These are phyloP conservation scores for Geranomyces michiganensis DNA, from an alignment of 192 early-diverging fungal species.

Conservation along the genomic window DNA sequence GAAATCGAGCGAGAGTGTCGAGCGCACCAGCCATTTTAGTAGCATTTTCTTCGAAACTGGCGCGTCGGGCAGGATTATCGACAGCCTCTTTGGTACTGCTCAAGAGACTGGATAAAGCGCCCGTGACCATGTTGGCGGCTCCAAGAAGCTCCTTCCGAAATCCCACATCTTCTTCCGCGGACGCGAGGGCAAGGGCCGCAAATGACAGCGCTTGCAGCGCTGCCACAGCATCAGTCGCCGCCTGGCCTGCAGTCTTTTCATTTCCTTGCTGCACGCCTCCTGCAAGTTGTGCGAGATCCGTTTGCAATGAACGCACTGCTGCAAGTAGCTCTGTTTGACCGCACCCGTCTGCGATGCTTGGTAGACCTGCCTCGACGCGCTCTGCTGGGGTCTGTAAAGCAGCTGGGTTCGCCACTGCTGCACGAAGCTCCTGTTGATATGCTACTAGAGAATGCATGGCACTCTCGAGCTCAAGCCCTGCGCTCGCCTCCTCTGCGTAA, in stretches of 20 bases:
- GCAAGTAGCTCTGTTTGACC: conserved; percentile 39
- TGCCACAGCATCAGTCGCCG: conserved; percentile 47
- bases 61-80: conserved; percentile 21
- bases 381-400: conserved; percentile 12
- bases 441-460: conserved; percentile 46
- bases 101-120: conserved; percentile 36
- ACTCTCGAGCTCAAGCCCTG: conserved; percentile 42
- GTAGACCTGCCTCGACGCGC: neutral
- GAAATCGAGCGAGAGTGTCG: conserved; percentile 26
- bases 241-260: conserved; percentile 38
- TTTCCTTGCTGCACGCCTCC: conserved; percentile 35
- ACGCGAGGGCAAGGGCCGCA: conserved; percentile 32
- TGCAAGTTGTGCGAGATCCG: conserved; percentile 37
- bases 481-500: conserved; percentile 50
- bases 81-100: conserved; percentile 40
- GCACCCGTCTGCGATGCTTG: conserved; percentile 1
- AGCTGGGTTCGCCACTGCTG: conserved; percentile 13
- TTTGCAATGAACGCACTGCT: conserved; percentile 32
- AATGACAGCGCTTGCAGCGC: conserved; percentile 43
- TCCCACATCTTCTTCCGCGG: conserved; percentile 26
- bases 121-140: conserved; percentile 43
- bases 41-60: conserved; percentile 8
- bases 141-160: conserved; percentile 35
- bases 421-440: conserved; percentile 44
- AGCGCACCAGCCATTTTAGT: conserved; percentile 22